Evolutionary conservation across 257 asterid species (phyloP).

Genomic region (Ballota nigra): DNA sequence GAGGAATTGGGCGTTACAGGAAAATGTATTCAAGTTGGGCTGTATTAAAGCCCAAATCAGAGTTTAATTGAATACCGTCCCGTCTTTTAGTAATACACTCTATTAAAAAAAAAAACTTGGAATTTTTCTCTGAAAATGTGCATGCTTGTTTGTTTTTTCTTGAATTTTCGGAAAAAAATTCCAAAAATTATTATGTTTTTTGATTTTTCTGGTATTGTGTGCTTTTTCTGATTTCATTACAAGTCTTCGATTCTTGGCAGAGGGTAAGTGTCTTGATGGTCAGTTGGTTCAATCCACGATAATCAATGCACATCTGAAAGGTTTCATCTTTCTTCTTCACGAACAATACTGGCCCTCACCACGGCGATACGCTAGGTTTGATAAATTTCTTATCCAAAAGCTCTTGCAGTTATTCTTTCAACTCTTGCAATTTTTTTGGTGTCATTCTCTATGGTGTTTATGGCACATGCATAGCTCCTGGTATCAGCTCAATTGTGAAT

Average conservation of each 20-base stretch:
- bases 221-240: too few species aligned
- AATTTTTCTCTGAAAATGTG: too few species aligned
- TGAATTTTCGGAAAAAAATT: too few species aligned
- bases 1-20: not conserved
- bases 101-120: too few species aligned
- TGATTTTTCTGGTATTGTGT: too few species aligned
- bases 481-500: too few species aligned
- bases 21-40: not conserved
- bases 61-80: too few species aligned
- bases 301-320: not conserved
- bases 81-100: too few species aligned
- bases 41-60: not conserved
- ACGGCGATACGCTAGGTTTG: not conserved
- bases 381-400: not conserved
- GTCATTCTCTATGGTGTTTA: not conserved
- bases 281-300: too few species aligned
- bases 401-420: not conserved
- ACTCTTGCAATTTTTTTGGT: not conserved
- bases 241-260: not conserved
- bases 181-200: too few species aligned
- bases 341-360: not conserved
- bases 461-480: not conserved
- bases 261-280: not conserved
- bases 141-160: too few species aligned
- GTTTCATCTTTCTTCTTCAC: not conserved